Conservation (phyloP, 768 basidiomycete species). For the Termitomyces sp. region DNA sequence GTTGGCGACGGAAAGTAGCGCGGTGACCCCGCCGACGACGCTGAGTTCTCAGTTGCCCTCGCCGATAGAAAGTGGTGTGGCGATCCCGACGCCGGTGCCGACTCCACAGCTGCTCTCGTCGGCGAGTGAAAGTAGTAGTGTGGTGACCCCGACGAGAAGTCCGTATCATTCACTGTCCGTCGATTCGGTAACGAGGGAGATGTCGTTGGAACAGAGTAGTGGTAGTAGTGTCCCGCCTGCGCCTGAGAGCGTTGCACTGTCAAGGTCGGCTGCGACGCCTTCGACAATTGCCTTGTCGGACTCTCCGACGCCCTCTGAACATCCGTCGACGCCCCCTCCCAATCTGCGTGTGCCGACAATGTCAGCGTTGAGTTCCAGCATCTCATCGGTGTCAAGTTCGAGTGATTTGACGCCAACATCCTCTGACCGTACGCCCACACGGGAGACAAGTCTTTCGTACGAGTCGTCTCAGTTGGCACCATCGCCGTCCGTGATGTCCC, state of each 20-base stretch:
- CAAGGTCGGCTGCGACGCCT: constrained; percentile 14
- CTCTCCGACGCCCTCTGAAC: constrained; percentile 17
- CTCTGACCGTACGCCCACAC: constrained; percentile 22
- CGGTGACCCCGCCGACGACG: constrained; percentile 25
- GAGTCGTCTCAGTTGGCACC: constrained; percentile 73
- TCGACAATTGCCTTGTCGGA: constrained; percentile 16
- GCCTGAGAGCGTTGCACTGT: constrained; percentile 10
- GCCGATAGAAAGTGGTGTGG: constrained; percentile 18
- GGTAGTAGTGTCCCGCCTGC: not conserved
- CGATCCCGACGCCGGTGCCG: constrained; percentile 24
- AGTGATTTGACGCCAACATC: constrained; percentile 40
- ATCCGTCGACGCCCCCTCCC: constrained; percentile 4
- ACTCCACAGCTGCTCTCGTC: constrained; percentile 1
- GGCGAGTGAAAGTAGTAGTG: constrained; percentile 7
- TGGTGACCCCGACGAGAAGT: constrained; percentile 10
- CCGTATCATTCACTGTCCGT: too few relatives aligned
- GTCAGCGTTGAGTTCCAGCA: constrained; percentile 14
- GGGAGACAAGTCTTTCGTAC: constrained; percentile 64
- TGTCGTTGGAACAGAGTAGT: constrained; percentile 10
- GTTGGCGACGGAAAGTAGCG: constrained; percentile 16
- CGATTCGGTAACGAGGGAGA: not conserved
- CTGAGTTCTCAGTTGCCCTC: constrained; percentile 4
- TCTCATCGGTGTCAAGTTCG: constrained; percentile 26
- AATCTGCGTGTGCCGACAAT: constrained; percentile 1
- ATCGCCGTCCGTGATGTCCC: constrained; percentile 54